Conservation (phyloP, 768 basidiomycete genomes). For the Mycena belliarum region DNA sequence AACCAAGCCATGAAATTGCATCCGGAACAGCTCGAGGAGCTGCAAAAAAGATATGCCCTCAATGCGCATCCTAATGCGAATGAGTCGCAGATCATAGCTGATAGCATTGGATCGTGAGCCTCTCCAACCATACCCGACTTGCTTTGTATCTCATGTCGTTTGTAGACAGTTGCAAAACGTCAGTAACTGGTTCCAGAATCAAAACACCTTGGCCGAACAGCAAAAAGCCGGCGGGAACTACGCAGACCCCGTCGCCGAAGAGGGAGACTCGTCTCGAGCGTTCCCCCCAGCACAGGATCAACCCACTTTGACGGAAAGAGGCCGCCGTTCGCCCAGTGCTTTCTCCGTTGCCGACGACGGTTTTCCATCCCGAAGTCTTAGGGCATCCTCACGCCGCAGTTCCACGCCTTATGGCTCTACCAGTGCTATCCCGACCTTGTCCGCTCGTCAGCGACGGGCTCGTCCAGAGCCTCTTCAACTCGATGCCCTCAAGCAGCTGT, state of each 20-base stretch:
- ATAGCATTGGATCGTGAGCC: slow-evolving; percentile 75
- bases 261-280: neutral
- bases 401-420: slow-evolving; percentile 14
- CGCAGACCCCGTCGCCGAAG: neutral
- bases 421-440: slow-evolving; percentile 23
- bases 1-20: neutral
- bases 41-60: slow-evolving; percentile 60
- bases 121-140: slow-evolving; percentile 15
- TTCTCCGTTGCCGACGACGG: slow-evolving; percentile 27
- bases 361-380: slow-evolving; percentile 11
- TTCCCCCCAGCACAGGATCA: slow-evolving; percentile 15
- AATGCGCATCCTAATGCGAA: slow-evolving; percentile 71
- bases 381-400: slow-evolving; percentile 19
- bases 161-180: slow-evolving; percentile 74
- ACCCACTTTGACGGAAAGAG: slow-evolving; percentile 25
- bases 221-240: slow-evolving; percentile 57
- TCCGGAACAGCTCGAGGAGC: slow-evolving; percentile 64
- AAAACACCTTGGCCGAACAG: slow-evolving; percentile 76
- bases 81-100: slow-evolving; percentile 52
- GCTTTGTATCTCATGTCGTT: slow-evolving; percentile 22
- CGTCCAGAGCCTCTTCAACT: slow-evolving; percentile 81
- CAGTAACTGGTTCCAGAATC: slow-evolving; percentile 87
- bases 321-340: slow-evolving; percentile 25
- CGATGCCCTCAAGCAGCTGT: slow-evolving; percentile 71
- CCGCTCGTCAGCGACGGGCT: slow-evolving; percentile 66